phyloP scores from a whole-genome alignment of 495 filamentous ascomycete genomes.

The Rostrohypoxylon terebratum region DNA sequence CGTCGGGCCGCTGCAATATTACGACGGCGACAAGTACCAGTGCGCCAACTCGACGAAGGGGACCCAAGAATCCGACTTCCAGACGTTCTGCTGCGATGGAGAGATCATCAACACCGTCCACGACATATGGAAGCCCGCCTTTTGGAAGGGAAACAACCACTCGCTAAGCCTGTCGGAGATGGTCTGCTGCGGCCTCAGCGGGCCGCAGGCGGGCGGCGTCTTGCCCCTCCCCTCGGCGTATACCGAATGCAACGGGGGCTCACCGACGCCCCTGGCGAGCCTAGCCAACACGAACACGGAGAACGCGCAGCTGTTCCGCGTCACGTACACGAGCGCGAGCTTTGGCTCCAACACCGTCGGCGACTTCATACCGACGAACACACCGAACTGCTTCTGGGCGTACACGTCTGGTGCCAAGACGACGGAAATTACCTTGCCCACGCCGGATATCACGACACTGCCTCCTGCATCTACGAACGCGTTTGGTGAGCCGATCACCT shows the following conservation, averaged over 20 bases:
- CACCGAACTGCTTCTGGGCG: constrained; percentile 34
- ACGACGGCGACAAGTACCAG: constrained; percentile 13
- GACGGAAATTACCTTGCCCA: constrained; percentile 27
- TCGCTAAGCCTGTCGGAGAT: constrained; percentile 28
- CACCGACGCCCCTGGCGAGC: constrained; percentile 33
- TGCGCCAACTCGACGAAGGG: constrained; percentile 27
- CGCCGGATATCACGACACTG: constrained; percentile 20
- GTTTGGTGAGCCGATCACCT: not conserved
- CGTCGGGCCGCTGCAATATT: not conserved
- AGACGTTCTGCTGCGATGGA: constrained; percentile 44
- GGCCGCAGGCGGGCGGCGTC: constrained; percentile 17
- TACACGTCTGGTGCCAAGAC: constrained; percentile 13
- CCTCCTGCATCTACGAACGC: constrained; percentile 18
- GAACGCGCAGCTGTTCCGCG: constrained; percentile 24
- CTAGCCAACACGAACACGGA: constrained; percentile 35
- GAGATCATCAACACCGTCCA: constrained; percentile 27
- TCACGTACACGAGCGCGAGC: constrained; percentile 35
- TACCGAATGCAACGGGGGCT: constrained; percentile 16
- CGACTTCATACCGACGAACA: constrained; percentile 26
- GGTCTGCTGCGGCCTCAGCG: constrained; percentile 33
- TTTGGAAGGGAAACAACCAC: constrained; percentile 5
- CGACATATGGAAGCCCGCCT: constrained; percentile 23
- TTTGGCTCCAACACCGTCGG: constrained; percentile 23
- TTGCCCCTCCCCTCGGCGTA: constrained; percentile 1
- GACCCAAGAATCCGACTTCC: constrained; percentile 21